Conservation (phyloP, 305 asterid species). For the Ilex paraguariensis region DNA sequence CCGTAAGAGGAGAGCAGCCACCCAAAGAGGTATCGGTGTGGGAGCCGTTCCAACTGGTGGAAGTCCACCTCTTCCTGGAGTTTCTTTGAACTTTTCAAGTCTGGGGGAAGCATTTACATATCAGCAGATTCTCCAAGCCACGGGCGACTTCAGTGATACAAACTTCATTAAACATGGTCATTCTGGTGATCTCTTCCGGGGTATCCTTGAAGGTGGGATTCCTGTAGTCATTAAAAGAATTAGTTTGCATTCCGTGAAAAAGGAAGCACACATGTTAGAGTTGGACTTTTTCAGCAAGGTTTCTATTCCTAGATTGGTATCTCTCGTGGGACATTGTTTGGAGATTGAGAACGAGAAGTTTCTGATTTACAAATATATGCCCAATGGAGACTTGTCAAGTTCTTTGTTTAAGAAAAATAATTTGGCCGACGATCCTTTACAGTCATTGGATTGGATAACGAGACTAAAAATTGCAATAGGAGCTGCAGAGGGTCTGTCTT, state of each 20-base stretch:
- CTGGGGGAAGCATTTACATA: slow-evolving; percentile 66
- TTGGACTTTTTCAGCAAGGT: slow-evolving; percentile 63
- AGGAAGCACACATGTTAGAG: slow-evolving; percentile 56
- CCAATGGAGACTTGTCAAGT: slow-evolving; percentile 60
- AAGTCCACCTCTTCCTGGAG: slow-evolving; percentile 43
- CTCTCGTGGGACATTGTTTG: slow-evolving; percentile 81
- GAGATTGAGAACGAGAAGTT: slow-evolving; percentile 70
- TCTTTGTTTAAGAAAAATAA: slow-evolving; percentile 46
- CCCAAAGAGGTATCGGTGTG: slow-evolving; percentile 51
- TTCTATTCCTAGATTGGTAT: slow-evolving; percentile 76
- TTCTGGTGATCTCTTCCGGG: slow-evolving; percentile 75
- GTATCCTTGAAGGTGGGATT: slow-evolving; percentile 64
- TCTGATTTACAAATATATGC: slow-evolving; percentile 56
- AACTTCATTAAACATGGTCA: slow-evolving; percentile 73
- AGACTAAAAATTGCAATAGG: slow-evolving; percentile 59
- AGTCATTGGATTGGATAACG: slow-evolving; percentile 68
- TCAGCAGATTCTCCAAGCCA: slow-evolving; percentile 72
- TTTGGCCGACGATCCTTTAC: slow-evolving; percentile 41
- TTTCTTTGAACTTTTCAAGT: slow-evolving; percentile 40
- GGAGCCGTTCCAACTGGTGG: slow-evolving; percentile 64
- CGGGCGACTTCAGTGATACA: slow-evolving; percentile 49
- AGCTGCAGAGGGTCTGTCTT: slow-evolving; percentile 56
- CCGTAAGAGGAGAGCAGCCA: slow-evolving; percentile 44
- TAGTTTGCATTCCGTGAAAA: slow-evolving; percentile 46
- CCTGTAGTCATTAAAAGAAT: slow-evolving; percentile 65